These are phyloP conservation scores for Groenewaldozyma salmanticensis DNA, from an alignment of 805 yeast species.

Conservation along the genomic window DNA sequence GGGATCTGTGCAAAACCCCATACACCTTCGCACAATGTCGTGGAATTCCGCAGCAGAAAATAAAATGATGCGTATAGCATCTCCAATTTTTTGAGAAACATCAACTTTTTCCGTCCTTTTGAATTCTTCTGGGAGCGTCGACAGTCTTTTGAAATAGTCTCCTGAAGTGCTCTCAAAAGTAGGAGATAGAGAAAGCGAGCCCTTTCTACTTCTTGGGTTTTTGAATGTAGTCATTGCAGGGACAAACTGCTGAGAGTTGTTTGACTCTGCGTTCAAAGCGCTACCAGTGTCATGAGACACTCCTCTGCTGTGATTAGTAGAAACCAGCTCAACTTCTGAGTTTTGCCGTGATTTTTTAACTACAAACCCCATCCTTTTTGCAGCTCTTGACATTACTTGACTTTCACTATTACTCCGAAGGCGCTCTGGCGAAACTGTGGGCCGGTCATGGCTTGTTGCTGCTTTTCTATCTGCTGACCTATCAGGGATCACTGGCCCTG, in stretches of 20 bases:
- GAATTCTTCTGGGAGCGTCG: conserved; percentile 48
- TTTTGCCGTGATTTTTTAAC: conserved; percentile 30
- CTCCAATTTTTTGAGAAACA: conserved; percentile 50
- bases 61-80: conserved; percentile 47
- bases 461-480: not conserved
- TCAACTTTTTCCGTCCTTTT: conserved; percentile 24
- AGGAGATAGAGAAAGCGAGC: conserved; percentile 8
- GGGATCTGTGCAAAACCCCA: conserved; percentile 13
- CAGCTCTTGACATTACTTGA: conserved; percentile 49
- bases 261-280: not conserved
- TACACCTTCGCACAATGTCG: conserved; percentile 12
- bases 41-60: conserved; percentile 59
- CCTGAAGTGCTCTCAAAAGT: conserved; percentile 14
- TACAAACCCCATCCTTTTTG: conserved; percentile 69
- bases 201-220: conserved; percentile 1
- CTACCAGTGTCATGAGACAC: conserved; percentile 14
- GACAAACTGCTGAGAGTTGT: not conserved
- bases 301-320: conserved; percentile 10
- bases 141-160: conserved; percentile 56
- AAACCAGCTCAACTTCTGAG: conserved; percentile 4
- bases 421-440: conserved; percentile 14
- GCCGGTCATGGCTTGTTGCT: not conserved
- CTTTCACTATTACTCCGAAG: conserved; percentile 33
- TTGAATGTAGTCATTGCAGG: conserved; percentile 4
- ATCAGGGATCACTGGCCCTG: not conserved